phyloP scores from a whole-genome alignment of 2,329 filamentous ascomycete genomes.

The Trichoderma afroharzianum region DNA sequence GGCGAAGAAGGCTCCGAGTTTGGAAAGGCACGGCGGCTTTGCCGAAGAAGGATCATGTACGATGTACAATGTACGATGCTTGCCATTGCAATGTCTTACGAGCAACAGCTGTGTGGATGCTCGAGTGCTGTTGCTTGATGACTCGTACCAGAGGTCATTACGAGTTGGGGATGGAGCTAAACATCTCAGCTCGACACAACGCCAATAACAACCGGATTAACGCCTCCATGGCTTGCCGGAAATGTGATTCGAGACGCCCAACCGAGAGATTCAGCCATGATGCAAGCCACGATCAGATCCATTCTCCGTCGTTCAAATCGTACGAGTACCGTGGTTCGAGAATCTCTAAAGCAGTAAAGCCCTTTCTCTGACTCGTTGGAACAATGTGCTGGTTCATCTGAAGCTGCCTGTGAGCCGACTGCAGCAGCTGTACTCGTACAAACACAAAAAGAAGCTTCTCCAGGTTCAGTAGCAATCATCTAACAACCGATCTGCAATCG shows the following conservation, averaged over 20 bases:
- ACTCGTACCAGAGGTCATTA: not conserved
- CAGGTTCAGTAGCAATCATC: not conserved
- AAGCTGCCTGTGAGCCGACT: not conserved
- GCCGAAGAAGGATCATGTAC: not conserved
- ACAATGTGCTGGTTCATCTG: not conserved
- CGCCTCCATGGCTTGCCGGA: not conserved
- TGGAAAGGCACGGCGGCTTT: not conserved
- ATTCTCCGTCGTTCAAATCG: not conserved
- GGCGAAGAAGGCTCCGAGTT: not conserved
- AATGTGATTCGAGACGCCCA: not conserved
- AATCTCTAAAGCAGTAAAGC: not conserved
- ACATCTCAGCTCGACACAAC: not conserved
- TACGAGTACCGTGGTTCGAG: not conserved
- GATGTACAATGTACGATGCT: not conserved
- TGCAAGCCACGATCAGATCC: not conserved
- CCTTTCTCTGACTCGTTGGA: not conserved
- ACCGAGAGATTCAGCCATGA: not conserved
- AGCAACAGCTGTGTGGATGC: not conserved
- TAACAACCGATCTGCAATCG: not conserved
- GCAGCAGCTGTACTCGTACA: not conserved
- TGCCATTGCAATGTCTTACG: not conserved
- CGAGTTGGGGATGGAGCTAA: not conserved
- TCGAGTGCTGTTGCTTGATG: not conserved
- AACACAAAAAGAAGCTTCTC: not conserved
- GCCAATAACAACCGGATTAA: not conserved